phyloP scores from a whole-genome alignment of 441 rosid species.

The Isatis lusitanica region DNA sequence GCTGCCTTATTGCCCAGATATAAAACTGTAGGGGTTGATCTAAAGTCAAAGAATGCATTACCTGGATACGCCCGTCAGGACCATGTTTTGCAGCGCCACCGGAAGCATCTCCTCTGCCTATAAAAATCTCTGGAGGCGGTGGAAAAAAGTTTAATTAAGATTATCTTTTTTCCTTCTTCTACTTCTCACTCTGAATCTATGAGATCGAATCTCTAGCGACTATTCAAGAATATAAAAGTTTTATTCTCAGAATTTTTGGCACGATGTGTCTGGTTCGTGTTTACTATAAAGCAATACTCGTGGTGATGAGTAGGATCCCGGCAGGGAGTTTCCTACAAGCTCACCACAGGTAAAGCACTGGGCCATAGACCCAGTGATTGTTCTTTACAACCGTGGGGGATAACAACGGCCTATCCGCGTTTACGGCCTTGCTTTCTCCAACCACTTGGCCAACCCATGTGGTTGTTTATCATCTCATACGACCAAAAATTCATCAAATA shows the following conservation, averaged over 20 bases:
- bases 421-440: conserved; percentile 5
- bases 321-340: conserved; percentile 16
- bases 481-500: neutral
- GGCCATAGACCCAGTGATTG: conserved; percentile 7
- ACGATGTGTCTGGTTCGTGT: neutral
- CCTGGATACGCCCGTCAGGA: conserved; percentile 85
- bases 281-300: neutral
- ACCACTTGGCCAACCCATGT: conserved; percentile 10
- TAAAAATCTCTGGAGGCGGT: conserved; percentile 57
- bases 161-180: neutral
- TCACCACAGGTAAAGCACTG: conserved; percentile 18
- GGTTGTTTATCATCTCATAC: neutral
- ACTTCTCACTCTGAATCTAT: neutral
- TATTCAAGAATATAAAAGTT: neutral
- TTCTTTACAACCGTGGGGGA: conserved; percentile 5
- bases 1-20: conserved; percentile 12
- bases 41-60: conserved; percentile 33
- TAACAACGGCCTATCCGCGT: conserved; percentile 4
- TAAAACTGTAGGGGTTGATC: conserved; percentile 1
- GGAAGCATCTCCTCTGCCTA: conserved; percentile 89
- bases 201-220: conserved; percentile 5
- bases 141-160: conserved; percentile 20
- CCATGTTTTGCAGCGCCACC: conserved; percentile 91
- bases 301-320: conserved; percentile 5
- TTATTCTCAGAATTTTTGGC: neutral